Evolutionary conservation across 2,329 filamentous ascomycete genomes (phyloP), one percentile per base, ranked within the genome.

Genomic region (Lizonia empirigonia): DNA sequence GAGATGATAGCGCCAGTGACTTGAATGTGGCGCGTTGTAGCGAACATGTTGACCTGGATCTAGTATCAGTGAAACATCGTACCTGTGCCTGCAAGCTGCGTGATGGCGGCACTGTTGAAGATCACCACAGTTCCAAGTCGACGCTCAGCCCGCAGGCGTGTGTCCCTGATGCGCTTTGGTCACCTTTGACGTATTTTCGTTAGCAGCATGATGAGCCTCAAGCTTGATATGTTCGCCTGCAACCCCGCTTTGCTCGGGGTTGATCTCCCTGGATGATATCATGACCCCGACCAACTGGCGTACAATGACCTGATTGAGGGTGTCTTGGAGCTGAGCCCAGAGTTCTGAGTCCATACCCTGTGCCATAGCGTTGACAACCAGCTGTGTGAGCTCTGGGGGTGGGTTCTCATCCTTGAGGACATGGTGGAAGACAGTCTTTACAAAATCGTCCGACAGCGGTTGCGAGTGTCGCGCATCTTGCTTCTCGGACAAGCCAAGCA

Each of bases 331-430:
- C 2, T 53, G 33, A 1, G 26, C 26, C 52, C 53, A 62, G 1
- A 63, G 18, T 16, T 49, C 46, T 1, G 26, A 4, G 12, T 64
- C 58, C 12, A 62, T 48, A 5, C 35, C 20, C 3, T 54, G 45
- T 0, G 58, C 62, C 1, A 69, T 33, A 1, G 56, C 44, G 4
- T 59, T 19, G 3, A 63, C 40, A 13, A 67, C 51, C 0, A 68
- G 50, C 0, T 51, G 4, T 4, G 51, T 42, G 3, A 69, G 58
- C 12, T 45, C 26, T 2, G 29, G n/a, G 0, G 63, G 63, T 0
- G 61, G 32, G 1, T 44, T 41, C 0, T 55, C n/a, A 7, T 60
- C 41, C 2, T 46, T 40, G n/a, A 67, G 46, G 0, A 65, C 62
- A 18, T 58, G 57, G 0, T 44, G 22, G 53, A 70, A 65, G 1